phyloP scores from a whole-genome alignment of 352 stramenopile species.

The Pythium phragmitis region DNA sequence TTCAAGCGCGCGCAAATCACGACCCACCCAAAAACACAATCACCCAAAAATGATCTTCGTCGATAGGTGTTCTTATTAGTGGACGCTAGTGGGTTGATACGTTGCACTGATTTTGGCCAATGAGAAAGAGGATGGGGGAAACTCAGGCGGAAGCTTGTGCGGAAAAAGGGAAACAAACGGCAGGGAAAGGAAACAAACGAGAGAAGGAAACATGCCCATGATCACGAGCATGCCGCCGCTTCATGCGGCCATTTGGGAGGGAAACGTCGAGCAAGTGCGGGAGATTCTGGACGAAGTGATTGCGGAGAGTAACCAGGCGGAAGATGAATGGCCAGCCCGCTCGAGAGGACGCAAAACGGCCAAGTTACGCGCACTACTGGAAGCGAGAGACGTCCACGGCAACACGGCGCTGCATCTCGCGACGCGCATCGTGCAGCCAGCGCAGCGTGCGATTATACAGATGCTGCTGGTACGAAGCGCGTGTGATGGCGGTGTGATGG shows the following conservation, averaged over 20 bases:
- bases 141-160: background rate
- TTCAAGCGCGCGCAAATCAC: conserved; percentile 5
- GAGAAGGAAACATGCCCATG: conserved; percentile 8
- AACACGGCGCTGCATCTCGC: conserved; percentile 79
- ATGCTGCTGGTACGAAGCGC: conserved; percentile 39
- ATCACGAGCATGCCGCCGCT: conserved; percentile 33
- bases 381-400: conserved; percentile 54
- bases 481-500: background rate
- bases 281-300: conserved; percentile 28
- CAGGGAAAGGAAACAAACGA: background rate
- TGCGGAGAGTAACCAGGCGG: background rate
- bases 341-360: conserved; percentile 1
- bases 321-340: background rate
- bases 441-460: conserved; percentile 60
- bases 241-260: conserved; percentile 74
- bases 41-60: background rate
- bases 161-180: too few relatives aligned
- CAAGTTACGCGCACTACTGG: conserved; percentile 40
- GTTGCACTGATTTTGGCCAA: background rate
- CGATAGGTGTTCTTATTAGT: background rate
- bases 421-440: conserved; percentile 57
- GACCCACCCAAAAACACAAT: conserved; percentile 5
- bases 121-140: background rate
- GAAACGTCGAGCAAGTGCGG: conserved; percentile 39
- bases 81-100: background rate